Evolutionary conservation across 352 stramenopile genomes (phyloP), one percentile per base, ranked within the genome.

Genomic region (Phytophthora uliginosa): DNA sequence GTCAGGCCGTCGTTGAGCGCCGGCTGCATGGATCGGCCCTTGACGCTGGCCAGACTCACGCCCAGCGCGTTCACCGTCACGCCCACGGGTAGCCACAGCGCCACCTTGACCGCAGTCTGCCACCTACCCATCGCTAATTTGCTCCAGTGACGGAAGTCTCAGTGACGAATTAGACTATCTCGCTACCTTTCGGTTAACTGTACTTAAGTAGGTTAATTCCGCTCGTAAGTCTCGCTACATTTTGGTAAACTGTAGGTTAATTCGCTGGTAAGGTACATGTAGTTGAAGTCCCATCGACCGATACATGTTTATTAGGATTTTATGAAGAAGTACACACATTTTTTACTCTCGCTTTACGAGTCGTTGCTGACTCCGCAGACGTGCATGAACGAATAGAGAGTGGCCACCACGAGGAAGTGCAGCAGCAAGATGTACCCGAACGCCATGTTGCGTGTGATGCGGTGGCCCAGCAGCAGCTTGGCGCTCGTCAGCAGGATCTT

Each of bases 401-500:
- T 96, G 24, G 88, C 80, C 50, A 96, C 79, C 42, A 97, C 91
- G 55, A 97, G 86, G 47, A 92, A 88, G 54, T 97, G 91, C 28
- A 97, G 85, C 65, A 95, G 73, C 65, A 97, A 59, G 52, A 97
- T 93, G 74, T 95, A 97, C 33, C 85, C 80, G 51, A 95, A 93
- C 58, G 88, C 85, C 55, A 95, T 89, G 76, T 92, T 93, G 71
- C 88, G 87, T 53, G 87, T 95, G 68, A 94, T 88, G 12, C 87
- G 89, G 69, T 97, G 88, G 38, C 83, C 84, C 48, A 98, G 65
- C 28, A 97, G 84, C 74, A 98, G 71, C 47, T 86, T 86, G 54
- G 93, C 92, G 40, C 86, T 96, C 57, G 88, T 95, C 42, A 98
- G 82, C 59, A 97, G 71, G 67, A 98, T 97, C 66, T 97, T 97